A percentile compares a stretch with the other conserved stretches of the same genome.
Conservation (phyloP, 2,329 filamentous ascomycete species). For the Fusarium sp. region DNA sequence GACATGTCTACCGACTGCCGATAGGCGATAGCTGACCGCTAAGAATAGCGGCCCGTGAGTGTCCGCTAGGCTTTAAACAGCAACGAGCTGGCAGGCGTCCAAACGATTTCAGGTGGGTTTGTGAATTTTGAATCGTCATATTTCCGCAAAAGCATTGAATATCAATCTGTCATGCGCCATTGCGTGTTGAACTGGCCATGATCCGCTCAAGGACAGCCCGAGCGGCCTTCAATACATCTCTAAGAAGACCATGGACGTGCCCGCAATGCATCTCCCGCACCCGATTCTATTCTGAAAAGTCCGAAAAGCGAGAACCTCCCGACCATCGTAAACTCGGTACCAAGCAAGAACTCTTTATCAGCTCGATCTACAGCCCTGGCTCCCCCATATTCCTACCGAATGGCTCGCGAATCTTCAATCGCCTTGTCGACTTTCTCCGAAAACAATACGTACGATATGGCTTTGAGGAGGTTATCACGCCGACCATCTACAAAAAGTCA, state of each 20-base stretch:
- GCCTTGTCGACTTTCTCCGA: constrained; percentile 81
- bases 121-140: constrained; percentile 19
- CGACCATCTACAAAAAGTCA: constrained; percentile 89
- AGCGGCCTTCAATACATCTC: constrained; percentile 23
- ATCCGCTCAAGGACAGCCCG: constrained; percentile 42
- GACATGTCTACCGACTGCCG: neutral
- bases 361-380: constrained; percentile 81
- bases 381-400: constrained; percentile 87
- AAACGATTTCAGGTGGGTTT: constrained; percentile 4
- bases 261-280: constrained; percentile 43
- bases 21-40: constrained; percentile 18
- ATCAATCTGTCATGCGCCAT: constrained; percentile 18
- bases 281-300: constrained; percentile 46
- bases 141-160: constrained; percentile 1
- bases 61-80: constrained; percentile 38
- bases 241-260: constrained; percentile 45
- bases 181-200: constrained; percentile 39
- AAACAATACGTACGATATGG: constrained; percentile 86
- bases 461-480: constrained; percentile 88
- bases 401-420: constrained; percentile 84
- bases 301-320: constrained; percentile 48
- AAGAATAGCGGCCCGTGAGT: constrained; percentile 33
- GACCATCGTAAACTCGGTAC: constrained; percentile 70
- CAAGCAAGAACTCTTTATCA: constrained; percentile 81
- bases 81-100: constrained; percentile 32